These are phyloP conservation scores for Camelina laxa DNA, from an alignment of 345 rosid species.

Conservation along the genomic window DNA sequence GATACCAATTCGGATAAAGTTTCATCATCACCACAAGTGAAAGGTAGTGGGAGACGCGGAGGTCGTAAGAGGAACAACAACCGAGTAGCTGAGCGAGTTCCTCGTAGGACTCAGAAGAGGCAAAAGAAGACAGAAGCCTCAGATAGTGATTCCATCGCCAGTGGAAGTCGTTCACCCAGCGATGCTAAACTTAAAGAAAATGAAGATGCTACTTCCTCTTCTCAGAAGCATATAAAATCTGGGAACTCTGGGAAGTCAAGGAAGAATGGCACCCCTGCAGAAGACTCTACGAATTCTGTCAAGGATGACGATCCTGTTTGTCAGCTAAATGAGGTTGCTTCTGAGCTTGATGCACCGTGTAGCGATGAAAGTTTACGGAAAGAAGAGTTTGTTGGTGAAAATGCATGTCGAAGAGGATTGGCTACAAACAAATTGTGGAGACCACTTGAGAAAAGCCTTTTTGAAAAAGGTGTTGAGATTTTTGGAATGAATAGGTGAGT, in stretches of 20 bases:
- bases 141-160: slow-evolving; percentile 77
- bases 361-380: slow-evolving; percentile 61
- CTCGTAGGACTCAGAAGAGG: slow-evolving; percentile 76
- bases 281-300: slow-evolving; percentile 47
- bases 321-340: slow-evolving; percentile 48
- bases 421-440: slow-evolving; percentile 73
- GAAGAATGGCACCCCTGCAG: slow-evolving; percentile 55
- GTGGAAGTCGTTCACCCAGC: slow-evolving; percentile 57
- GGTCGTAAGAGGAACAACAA: slow-evolving; percentile 82
- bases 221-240: slow-evolving; percentile 70
- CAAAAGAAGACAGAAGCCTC: slow-evolving; percentile 75
- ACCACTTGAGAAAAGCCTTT: slow-evolving; percentile 83
- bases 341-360: slow-evolving; percentile 52
- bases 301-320: slow-evolving; percentile 51
- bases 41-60: slow-evolving; percentile 64
- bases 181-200: slow-evolving; percentile 71
- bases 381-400: slow-evolving; percentile 74
- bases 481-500: slow-evolving; percentile 94
- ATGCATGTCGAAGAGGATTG: slow-evolving; percentile 53
- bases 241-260: slow-evolving; percentile 56
- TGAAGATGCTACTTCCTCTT: slow-evolving; percentile 80
- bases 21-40: slow-evolving; percentile 63
- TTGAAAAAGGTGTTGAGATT: slow-evolving; percentile 91
- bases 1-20: slow-evolving; percentile 51
- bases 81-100: slow-evolving; percentile 84